These are phyloP conservation scores for Inosperma sp. DNA, from an alignment of 768 basidiomycete species.

Conservation along the genomic window DNA sequence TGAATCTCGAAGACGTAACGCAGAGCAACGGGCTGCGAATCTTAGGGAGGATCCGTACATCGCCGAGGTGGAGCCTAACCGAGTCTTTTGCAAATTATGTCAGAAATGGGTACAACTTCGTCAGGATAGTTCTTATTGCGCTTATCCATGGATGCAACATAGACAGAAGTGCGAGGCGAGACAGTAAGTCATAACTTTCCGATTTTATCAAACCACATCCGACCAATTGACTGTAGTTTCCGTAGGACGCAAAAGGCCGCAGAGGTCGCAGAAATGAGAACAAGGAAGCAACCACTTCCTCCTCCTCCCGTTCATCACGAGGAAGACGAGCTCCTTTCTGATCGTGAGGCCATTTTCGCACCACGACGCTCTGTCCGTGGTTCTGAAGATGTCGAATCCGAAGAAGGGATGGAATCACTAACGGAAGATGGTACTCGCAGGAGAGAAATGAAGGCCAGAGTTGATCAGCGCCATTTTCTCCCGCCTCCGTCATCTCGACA, in stretches of 20 bases:
- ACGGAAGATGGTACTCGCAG: conserved; percentile 21
- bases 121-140: conserved; percentile 74
- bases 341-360: conserved; percentile 15
- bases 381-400: conserved; percentile 17
- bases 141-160: conserved; percentile 80
- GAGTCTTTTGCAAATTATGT: conserved; percentile 72
- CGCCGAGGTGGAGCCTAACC: conserved; percentile 65
- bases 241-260: conserved; percentile 53
- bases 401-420: conserved; percentile 26
- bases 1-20: conserved; percentile 69
- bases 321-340: conserved; percentile 29
- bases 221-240: conserved; percentile 3
- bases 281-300: conserved; percentile 19
- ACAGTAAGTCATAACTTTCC: conserved; percentile 44
- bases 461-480: conserved; percentile 14
- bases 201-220: conserved; percentile 3
- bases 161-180: conserved; percentile 69
- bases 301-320: conserved; percentile 13
- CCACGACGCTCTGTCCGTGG: conserved; percentile 4
- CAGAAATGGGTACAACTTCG: conserved; percentile 80
- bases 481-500: conserved; percentile 10
- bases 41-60: conserved; percentile 63
- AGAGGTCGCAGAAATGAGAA: conserved; percentile 46
- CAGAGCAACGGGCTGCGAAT: conserved; percentile 72
- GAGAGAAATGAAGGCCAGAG: conserved; percentile 13